Evolutionary conservation across 2,329 filamentous ascomycete genomes (phyloP), one percentile per base, ranked within the genome.

Genomic region (Leptographium wingfieldii): DNA sequence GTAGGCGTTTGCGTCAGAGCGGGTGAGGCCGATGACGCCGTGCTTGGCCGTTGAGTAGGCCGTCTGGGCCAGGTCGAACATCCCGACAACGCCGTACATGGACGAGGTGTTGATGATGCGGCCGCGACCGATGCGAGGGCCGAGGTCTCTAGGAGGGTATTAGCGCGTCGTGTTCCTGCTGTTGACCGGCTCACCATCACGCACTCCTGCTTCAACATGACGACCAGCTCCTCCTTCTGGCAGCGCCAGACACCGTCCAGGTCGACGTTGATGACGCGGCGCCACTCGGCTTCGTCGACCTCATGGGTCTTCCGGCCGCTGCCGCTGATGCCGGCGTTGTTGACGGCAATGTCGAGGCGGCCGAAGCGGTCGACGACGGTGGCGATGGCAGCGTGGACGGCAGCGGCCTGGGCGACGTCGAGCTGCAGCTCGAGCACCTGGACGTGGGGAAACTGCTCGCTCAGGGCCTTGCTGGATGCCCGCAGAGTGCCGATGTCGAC

Each of bases 171-270:
- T 31, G 31, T 31, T 31, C 31, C 38, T 40, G 38, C 16, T 9
- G 22, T 9, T 5, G 33, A 35, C 33, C 33, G 3, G 9, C 38
- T 19, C 9, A 25, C 3, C n/a, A 5, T 27, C 6, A 61, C 68
- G 60, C 65, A 74, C 68, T 80, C 74, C 65, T 83, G 80, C 52
- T 72, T 71, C 19, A 80, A 63, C 79, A 83, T 82, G 53, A 76
- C 70, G 3, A 67, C 66, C 19, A 83, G 69, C 67, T 84, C 72
- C 49, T 79, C 80, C 57, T 74, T 72, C 65, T 83, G 78, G 63
- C 80, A 83, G 29, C 80, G 70, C 75, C 79, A 83, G 0, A 84
- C 76, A 4, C 81, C 82, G 52, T 76, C 76, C 27, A 82, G 72
- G 62, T 85, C 80, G 54, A 83, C 69, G 60, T 76, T 73, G 3